These are phyloP conservation scores for Nitzschia sp. DNA, from an alignment of 108 stramenopile genomes.

Conservation along the genomic window DNA sequence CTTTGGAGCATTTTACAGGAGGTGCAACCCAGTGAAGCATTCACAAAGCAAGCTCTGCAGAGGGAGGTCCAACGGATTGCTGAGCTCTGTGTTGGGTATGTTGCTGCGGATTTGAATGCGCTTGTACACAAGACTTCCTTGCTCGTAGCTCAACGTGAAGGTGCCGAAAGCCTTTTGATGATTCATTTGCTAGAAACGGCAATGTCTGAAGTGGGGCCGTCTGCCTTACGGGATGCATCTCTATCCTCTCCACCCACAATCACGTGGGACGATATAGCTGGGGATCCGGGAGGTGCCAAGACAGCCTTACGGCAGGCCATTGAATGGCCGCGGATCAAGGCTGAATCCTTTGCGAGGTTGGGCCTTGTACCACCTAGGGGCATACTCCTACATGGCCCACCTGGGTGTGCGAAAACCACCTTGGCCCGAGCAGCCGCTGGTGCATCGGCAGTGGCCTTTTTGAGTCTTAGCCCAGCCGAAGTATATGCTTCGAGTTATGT, in stretches of 20 bases:
- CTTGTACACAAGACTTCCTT: conserved; percentile 62
- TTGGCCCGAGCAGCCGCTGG: conserved; percentile 96
- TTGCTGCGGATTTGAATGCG: conserved; percentile 77
- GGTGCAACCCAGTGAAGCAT: not conserved
- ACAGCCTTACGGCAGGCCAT: conserved; percentile 76
- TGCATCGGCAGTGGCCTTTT: conserved; percentile 89
- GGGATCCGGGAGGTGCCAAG: conserved; percentile 85
- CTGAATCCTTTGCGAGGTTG: conserved; percentile 50
- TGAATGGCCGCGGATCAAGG: conserved; percentile 77
- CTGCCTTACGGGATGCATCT: conserved; percentile 75
- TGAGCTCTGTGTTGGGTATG: conserved; percentile 82
- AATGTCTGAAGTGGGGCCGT: conserved; percentile 39
- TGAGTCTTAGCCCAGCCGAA: conserved; percentile 93
- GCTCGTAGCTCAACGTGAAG: not conserved
- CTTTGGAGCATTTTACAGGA: conserved; percentile 31
- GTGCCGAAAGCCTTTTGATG: not conserved
- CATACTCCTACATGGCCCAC: conserved; percentile 96
- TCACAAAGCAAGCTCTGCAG: not conserved
- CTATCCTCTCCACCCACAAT: conserved; percentile 64
- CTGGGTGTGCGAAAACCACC: conserved; percentile 97
- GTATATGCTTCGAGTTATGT: conserved; percentile 94
- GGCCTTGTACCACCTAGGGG: conserved; percentile 70
- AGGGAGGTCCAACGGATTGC: conserved; percentile 51
- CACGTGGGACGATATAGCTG: conserved; percentile 83
- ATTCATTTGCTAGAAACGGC: conserved; percentile 25